Percentiles rank a stretch among this genome's conserved stretches.
These are phyloP conservation scores for Endoconidiophora laricicola DNA, from an alignment of 2,329 filamentous ascomycete genomes.

Conservation along the genomic window DNA sequence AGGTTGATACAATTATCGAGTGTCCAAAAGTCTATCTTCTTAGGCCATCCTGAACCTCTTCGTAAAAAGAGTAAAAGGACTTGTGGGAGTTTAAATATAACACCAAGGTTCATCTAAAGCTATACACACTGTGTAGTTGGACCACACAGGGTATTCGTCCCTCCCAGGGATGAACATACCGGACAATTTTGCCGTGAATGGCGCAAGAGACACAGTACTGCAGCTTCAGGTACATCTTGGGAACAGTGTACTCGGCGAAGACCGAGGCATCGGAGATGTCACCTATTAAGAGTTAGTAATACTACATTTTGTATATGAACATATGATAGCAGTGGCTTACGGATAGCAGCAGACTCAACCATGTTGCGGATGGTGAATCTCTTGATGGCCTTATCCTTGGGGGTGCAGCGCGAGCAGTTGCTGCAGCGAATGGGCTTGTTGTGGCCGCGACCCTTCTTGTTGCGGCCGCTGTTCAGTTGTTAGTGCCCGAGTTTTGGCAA, in stretches of 20 bases:
- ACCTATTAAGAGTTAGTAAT: constrained; percentile 39
- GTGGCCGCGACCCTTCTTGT: constrained; percentile 99
- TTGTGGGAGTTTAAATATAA: constrained; percentile 24
- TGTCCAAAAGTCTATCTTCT: not conserved
- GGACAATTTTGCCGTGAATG: constrained; percentile 99
- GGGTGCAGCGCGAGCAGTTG: constrained; percentile 68
- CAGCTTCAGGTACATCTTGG: constrained; percentile 99
- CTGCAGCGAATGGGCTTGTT: constrained; percentile 89
- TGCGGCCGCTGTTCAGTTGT: constrained; percentile 56
- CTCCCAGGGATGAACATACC: constrained; percentile 59
- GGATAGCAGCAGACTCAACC: constrained; percentile 98
- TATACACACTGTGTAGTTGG: constrained; percentile 7
- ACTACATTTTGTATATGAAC: not conserved
- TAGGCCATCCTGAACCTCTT: not conserved
- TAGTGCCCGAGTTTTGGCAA: not conserved
- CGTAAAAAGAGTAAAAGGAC: constrained; percentile 14
- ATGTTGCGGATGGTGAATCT: constrained; percentile 99
- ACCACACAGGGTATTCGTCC: constrained; percentile 36
- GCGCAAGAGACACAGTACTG: constrained; percentile 99
- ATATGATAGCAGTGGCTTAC: constrained; percentile 43
- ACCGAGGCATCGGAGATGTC: constrained; percentile 99
- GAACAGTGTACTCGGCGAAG: constrained; percentile 97
- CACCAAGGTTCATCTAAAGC: constrained; percentile 41
- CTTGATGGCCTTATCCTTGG: constrained; percentile 99
- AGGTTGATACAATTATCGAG: not conserved